Evolutionary conservation across 192 early-diverging fungal species (phyloP).

Genomic region (Coemansia umbellata): DNA sequence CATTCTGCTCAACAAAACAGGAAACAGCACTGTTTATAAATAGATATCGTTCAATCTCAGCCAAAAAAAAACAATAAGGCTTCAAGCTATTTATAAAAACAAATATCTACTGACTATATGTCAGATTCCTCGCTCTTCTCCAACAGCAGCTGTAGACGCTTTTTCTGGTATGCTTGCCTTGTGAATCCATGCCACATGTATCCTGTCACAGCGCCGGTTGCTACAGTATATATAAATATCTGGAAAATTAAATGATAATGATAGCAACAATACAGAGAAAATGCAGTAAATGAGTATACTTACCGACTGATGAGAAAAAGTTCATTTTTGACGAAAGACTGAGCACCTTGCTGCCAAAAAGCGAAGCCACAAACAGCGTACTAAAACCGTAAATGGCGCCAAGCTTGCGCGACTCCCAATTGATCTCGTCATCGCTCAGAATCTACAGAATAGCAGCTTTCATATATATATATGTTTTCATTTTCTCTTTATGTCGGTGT

Average conservation of each 20-base stretch:
- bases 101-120: not conserved
- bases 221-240: no score
- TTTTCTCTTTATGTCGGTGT: no score
- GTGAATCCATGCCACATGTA: slow-evolving; percentile 52
- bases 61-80: slow-evolving; percentile 3
- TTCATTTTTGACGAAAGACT: slow-evolving; percentile 28
- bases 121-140: slow-evolving; percentile 26
- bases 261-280: no score
- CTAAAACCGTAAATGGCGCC: slow-evolving; percentile 36
- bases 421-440: slow-evolving; percentile 38
- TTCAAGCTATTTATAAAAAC: not conserved
- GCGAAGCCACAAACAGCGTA: slow-evolving; percentile 36
- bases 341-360: slow-evolving; percentile 38
- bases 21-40: no score
- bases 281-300: slow-evolving; percentile 1
- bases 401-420: slow-evolving; percentile 48
- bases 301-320: slow-evolving; percentile 30
- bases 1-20: no score
- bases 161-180: slow-evolving; percentile 45
- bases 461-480: no score
- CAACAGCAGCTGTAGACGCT: slow-evolving; percentile 30
- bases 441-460: no score
- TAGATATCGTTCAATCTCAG: no score
- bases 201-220: slow-evolving; percentile 39
- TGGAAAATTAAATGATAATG: no score